Evolutionary conservation across 176 grass and related monocot species (phyloP), one percentile per base, ranked within the genome.

Genomic region (Coix lacrymajobi): DNA sequence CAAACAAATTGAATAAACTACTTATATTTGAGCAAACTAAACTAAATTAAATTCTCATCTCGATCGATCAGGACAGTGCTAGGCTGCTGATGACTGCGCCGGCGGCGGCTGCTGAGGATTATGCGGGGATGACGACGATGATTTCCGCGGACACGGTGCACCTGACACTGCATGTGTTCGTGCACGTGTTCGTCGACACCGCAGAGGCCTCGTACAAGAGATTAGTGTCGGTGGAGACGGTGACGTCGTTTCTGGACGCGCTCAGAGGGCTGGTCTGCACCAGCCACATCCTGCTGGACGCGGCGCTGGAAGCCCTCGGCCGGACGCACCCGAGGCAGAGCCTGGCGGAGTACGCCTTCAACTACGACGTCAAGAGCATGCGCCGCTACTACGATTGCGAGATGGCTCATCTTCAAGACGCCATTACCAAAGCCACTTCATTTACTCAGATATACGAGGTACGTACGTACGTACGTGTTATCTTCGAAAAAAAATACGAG

Each of bases 221-320:
- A 17, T 17, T 14, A 6, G 15, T 48, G 15, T 17, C 45, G 1
- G 45, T 0, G 16, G 11, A 40, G 3, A 79, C 39, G 2, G n/a
- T 64, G 3, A 2, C 5, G 0, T 64, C 38, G 4, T 79, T 79
- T 15, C 29, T 86, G 5, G 32, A 32, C 3, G 84, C 84, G 10
- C 84, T 80, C 32, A 14, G 32, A 71, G 66, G 76, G 31, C 8
- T 85, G 9, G 76, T 31, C 2, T 68, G 39, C 1, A 41, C 79
- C 6, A 72, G 56, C 67, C 76, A 86, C 57, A 73, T 86, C 56
- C 44, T 86, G 30, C 31, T 86, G 5, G 31, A 85, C 26, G 66
- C 11, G n/a, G 54, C 66, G 2, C 22, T 79, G 7, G 83, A 71
- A 9, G 20, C 38, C 16, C 37, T 85, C 74, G 37, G 48, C 65